Evolutionary conservation across 108 stramenopile species (phyloP), one percentile per base, ranked within the genome.

Genomic region (Fragilariopsis cylindrus): DNA sequence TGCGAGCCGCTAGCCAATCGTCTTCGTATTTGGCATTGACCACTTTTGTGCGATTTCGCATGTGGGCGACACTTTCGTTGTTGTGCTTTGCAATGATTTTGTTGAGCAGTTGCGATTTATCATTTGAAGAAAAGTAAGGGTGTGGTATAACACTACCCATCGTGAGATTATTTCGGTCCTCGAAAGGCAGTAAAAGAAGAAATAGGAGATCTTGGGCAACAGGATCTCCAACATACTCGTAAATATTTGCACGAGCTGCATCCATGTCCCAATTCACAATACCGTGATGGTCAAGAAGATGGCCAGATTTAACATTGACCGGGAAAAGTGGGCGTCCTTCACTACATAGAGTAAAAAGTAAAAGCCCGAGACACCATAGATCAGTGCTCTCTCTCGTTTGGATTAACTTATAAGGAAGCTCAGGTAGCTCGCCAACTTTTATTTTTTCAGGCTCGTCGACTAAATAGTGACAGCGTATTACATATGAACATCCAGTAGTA

Each of bases 131-230:
- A 52, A 89, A 88, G 78, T 84, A 90, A 40, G 91, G 91, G 79
- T 92, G 91, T 8, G 49, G 55, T 43, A 90, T 54, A 19, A 88
- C 72, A 30, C 56, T 21, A n/a, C 78, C 70, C 76, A 90, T 84
- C 15, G 62, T 73, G 7, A 87, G 30, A 30, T 70, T 54, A 16
- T 65, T 57, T 58, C 91, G 71, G 40, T 84, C 70, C 16, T 84
- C 75, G 46, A 57, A 80, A 18, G 87, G 77, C 7, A 78, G n/a
- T 4, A 92, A 72, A 2, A 92, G 74, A 18, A 77, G 80, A 13
- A 86, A 54, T 8, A 92, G 60, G 15, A 92, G 65, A 73, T 92
- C 91, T 70, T 92, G 91, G 16, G 88, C 87, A 65, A 88, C 40
- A 12, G 84, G 84, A 72, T 92, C 89, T 12, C 80, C 60, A 3